A percentile compares a stretch with the other conserved stretches of the same genome.
Evolutionary conservation across 768 basidiomycete species (phyloP).

Genomic region (Kwoniella sp.): DNA sequence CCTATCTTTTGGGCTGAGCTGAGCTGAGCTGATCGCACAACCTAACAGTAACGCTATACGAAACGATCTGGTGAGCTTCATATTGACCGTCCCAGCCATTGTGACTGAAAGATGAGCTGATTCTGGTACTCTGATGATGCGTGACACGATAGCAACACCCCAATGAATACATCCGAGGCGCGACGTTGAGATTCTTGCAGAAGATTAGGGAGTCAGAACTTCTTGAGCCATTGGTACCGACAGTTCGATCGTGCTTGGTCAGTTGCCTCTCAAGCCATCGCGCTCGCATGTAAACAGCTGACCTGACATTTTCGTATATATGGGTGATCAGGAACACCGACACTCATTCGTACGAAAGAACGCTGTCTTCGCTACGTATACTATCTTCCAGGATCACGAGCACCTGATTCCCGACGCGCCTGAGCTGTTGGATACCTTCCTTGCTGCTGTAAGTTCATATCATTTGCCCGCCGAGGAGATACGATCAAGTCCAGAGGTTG

Average conservation of each 20-base stretch:
- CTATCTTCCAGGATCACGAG: slow-evolving; percentile 92
- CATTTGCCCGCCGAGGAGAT: too few species aligned
- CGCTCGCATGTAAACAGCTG: too few species aligned
- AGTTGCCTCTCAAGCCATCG: too few species aligned
- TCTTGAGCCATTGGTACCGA: slow-evolving; percentile 92
- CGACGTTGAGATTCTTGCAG: slow-evolving; percentile 93
- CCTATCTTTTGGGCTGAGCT: too few species aligned
- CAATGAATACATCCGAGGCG: slow-evolving; percentile 98
- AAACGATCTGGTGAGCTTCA: slow-evolving; percentile 79
- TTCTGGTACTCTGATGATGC: too few species aligned
- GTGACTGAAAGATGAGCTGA: too few species aligned
- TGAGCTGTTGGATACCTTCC: slow-evolving; percentile 93
- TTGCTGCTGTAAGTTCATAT: slow-evolving; percentile 67
- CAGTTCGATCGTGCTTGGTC: slow-evolving; percentile 81
- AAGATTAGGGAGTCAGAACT: slow-evolving; percentile 94
- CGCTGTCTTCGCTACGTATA: slow-evolving; percentile 92
- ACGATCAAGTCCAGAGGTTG: too few species aligned
- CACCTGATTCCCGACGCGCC: slow-evolving; percentile 94
- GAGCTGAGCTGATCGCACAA: too few species aligned
- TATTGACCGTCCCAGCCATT: background rate
- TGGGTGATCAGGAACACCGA: slow-evolving; percentile 92
- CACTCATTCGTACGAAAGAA: slow-evolving; percentile 98
- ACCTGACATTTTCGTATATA: too few species aligned
- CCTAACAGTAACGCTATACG: slow-evolving; percentile 86
- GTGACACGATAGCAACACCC: slow-evolving; percentile 99